Evolutionary conservation across 192 early-diverging fungal species (phyloP), one percentile per base, ranked within the genome.

Genomic region (Gamsiella multidivaricata): DNA sequence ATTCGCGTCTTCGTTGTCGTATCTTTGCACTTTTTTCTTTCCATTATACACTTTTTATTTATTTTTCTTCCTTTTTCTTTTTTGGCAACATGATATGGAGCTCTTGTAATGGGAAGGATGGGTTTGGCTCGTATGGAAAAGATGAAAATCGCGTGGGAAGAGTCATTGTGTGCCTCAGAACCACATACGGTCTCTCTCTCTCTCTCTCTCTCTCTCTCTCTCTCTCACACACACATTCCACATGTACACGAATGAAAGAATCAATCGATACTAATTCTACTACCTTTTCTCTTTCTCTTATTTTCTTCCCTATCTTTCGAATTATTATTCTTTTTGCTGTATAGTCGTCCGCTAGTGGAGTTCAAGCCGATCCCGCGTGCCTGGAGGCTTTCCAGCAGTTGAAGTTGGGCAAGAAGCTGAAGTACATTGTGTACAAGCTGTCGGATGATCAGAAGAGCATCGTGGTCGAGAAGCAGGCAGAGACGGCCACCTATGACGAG

Each of bases 391-490:
- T 85, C 85, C 81, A 87, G 72, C 85, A 89, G 10, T 81, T 97
- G 43, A 96, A 95, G 87, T 56, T 91, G 41, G 79, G 83, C 71
- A 90, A 92, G 79, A 86, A 86, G 80, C 87, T 81, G 82, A 85
- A 88, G 72, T 97, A 86, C 74, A 87, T 97, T 54, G 84, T 97
- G 72, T 97, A 85, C 88, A 94, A 92, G 85, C 78, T 98, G 60
- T 85, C 82, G 67, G 91, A 89, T 45, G 82, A 91, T 69, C 43
- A 72, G 23, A 91, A 81, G 65, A 78, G 86, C 53, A 91, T 98
- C 64, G 80, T 89, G 25, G 89, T 95, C 53, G 90, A 90, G 34
- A 89, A 85, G 56, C 61, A 81, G n/a, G 79, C 69, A 18, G 79
- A 72, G 28, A 50, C 69, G 22, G 79, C 61, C 43, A 50, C 66